These are phyloP conservation scores for Globisporangium heterothallicum DNA, from an alignment of 352 stramenopile genomes.

Conservation along the genomic window DNA sequence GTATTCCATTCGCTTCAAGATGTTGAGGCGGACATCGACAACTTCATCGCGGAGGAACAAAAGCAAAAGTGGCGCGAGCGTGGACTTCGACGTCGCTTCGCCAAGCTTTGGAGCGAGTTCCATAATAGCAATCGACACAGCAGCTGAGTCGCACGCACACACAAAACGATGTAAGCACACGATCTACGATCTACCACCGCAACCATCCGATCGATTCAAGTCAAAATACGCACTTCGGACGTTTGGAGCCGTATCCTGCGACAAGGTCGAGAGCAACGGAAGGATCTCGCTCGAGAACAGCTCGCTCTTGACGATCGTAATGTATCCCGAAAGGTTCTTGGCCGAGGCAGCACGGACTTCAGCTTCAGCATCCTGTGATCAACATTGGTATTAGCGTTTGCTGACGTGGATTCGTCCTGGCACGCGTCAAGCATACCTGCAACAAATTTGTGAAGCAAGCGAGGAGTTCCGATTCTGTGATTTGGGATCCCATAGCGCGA, in stretches of 20 bases:
- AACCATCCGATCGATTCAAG: too few species aligned
- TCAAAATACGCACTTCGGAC: conserved; percentile 58
- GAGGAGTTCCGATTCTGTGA: conserved; percentile 86
- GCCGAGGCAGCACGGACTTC: conserved; percentile 91
- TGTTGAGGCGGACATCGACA: conserved; percentile 92
- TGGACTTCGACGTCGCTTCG: conserved; percentile 86
- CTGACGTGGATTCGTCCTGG: not conserved
- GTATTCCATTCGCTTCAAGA: conserved; percentile 90
- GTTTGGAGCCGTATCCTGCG: conserved; percentile 89
- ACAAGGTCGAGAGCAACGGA: conserved; percentile 85
- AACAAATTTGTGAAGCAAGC: conserved; percentile 89
- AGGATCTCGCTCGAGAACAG: conserved; percentile 89
- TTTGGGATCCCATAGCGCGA: conserved; percentile 69
- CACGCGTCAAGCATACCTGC: too few species aligned
- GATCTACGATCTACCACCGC: not conserved
- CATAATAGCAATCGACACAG: conserved; percentile 86
- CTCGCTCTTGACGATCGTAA: conserved; percentile 87
- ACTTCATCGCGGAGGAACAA: conserved; percentile 86
- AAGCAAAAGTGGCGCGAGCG: conserved; percentile 66
- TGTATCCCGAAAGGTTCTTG: conserved; percentile 91
- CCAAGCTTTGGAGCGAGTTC: conserved; percentile 91
- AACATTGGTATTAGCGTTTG: not conserved
- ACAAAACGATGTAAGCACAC: not conserved
- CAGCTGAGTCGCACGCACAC: conserved; percentile 29
- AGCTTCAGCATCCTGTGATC: conserved; percentile 78